Percentiles rank a stretch among this genome's conserved stretches.
Evolutionary conservation across 768 basidiomycete genomes (phyloP).

Genomic region (Amanita fuliginea): DNA sequence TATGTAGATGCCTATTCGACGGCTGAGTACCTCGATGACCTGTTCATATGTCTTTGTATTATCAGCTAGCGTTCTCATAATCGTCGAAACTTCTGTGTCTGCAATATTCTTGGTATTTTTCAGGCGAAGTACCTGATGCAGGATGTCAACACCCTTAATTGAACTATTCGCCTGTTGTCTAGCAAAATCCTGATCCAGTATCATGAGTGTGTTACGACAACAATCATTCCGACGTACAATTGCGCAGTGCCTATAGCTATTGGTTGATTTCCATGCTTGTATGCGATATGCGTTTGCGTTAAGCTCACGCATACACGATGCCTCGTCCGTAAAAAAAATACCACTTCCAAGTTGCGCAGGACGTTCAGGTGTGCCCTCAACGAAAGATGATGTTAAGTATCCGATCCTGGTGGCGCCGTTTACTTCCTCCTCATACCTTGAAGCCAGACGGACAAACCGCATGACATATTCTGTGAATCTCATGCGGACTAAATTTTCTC

Average conservation of each 20-base stretch:
- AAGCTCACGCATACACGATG: conserved; percentile 55
- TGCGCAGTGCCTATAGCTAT: conserved; percentile 64
- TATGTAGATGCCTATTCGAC: background rate
- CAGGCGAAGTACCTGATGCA: conserved; percentile 79
- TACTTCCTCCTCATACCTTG: conserved; percentile 85
- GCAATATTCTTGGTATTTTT: conserved; percentile 61
- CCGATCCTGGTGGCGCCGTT: conserved; percentile 69
- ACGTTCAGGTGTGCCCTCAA: conserved; percentile 28
- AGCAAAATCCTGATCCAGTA: conserved; percentile 50
- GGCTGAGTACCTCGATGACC: conserved; percentile 60
- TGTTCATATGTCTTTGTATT: conserved; percentile 77
- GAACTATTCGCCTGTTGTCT: conserved; percentile 40
- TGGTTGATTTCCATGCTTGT: conserved; percentile 87
- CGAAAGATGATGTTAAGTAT: conserved; percentile 47
- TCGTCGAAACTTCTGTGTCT: conserved; percentile 63
- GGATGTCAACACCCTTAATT: conserved; percentile 73
- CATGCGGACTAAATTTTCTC: conserved; percentile 78
- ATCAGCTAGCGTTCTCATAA: conserved; percentile 65
- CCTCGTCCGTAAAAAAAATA: conserved; percentile 67
- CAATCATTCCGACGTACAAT: conserved; percentile 30
- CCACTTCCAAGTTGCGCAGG: conserved; percentile 65
- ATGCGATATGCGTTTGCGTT: conserved; percentile 71
- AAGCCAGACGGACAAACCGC: conserved; percentile 83
- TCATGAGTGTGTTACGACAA: conserved; percentile 5
- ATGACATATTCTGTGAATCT: conserved; percentile 83